Evolutionary conservation across 768 basidiomycete genomes (phyloP).

Genomic region (Boletellus sp.): DNA sequence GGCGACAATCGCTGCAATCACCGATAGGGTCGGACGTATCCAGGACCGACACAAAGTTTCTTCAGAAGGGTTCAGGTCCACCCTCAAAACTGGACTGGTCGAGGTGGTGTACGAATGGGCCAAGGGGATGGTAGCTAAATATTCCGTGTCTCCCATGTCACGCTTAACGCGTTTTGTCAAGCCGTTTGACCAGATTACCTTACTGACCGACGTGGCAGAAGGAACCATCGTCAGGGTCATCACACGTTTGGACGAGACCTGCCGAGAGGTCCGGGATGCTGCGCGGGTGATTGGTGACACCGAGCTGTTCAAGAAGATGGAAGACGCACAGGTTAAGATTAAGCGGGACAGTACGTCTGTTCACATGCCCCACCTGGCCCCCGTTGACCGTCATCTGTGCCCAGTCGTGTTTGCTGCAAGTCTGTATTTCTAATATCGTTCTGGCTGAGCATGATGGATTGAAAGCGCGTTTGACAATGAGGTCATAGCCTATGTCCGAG

Average conservation of each 20-base stretch:
- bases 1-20: constrained; percentile 72
- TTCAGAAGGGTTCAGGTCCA: constrained; percentile 71
- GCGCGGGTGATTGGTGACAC: constrained; percentile 96
- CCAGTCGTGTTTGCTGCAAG: constrained; percentile 85
- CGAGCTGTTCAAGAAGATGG: constrained; percentile 97
- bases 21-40: constrained; percentile 71
- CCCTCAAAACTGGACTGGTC: constrained; percentile 84
- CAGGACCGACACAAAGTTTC: constrained; percentile 79
- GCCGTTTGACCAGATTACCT: constrained; percentile 95
- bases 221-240: constrained; percentile 97
- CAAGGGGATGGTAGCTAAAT: constrained; percentile 83
- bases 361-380: not conserved
- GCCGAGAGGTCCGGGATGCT: constrained; percentile 93
- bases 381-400: constrained; percentile 5
- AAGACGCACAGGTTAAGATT: constrained; percentile 88
- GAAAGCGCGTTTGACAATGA: not conserved
- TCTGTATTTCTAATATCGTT: constrained; percentile 63
- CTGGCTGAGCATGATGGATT: too few species aligned
- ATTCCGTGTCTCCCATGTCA: not conserved
- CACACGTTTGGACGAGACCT: constrained; percentile 94
- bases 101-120: constrained; percentile 99
- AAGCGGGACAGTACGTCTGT: constrained; percentile 86
- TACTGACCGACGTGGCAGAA: constrained; percentile 90
- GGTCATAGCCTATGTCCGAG: constrained; percentile 14
- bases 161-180: constrained; percentile 30